Percentiles rank a stretch among this genome's conserved stretches.
phyloP scores from a whole-genome alignment of 176 grass and related monocot genomes.

The Metroxylon sagu region DNA sequence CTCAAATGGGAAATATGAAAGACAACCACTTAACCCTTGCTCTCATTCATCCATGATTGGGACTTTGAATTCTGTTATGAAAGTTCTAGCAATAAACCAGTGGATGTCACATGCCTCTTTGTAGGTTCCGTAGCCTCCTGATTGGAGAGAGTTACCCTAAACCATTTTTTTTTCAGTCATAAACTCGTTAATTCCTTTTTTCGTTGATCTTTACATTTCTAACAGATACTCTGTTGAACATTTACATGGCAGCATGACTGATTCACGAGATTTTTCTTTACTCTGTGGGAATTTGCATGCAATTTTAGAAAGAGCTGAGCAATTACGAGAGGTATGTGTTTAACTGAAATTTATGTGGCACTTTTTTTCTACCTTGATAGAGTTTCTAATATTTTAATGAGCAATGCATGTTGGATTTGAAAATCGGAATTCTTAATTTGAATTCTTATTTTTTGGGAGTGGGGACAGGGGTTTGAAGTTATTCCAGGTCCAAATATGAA shows the following conservation, averaged over 20 bases:
- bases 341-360: too few relatives aligned
- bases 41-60: neutral
- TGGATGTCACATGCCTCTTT: neutral
- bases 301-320: slow-evolving; percentile 69
- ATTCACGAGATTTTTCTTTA: slow-evolving; percentile 38
- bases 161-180: neutral
- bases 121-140: too few relatives aligned
- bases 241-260: slow-evolving; percentile 35
- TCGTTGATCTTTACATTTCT: slow-evolving; percentile 3
- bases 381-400: too few relatives aligned
- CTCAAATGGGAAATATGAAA: neutral
- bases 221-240: neutral
- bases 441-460: too few relatives aligned
- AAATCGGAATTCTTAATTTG: too few relatives aligned
- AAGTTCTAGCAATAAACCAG: neutral
- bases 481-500: too few relatives aligned
- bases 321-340: slow-evolving; percentile 70
- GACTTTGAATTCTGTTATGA: neutral
- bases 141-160: neutral
- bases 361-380: too few relatives aligned
- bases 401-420: too few relatives aligned
- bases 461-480: too few relatives aligned
- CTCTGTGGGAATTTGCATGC: slow-evolving; percentile 62
- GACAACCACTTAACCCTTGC: neutral
- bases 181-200: neutral